phyloP scores from a whole-genome alignment of 768 basidiomycete species.

The Suillus variegatus region DNA sequence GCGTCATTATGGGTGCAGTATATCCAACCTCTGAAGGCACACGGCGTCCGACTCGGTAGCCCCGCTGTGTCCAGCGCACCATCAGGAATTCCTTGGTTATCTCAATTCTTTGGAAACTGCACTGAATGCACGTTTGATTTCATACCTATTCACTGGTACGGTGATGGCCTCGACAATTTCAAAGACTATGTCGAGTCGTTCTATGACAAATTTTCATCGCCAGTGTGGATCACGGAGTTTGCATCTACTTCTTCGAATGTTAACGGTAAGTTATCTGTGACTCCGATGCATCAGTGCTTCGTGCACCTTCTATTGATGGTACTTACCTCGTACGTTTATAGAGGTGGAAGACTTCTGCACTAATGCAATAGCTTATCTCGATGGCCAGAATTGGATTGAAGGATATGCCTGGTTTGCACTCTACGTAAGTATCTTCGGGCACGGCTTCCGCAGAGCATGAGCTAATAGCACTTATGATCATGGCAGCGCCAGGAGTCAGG shows the following conservation, averaged over 20 bases:
- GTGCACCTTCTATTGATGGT: background rate
- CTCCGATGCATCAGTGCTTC: background rate
- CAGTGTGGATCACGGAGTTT: constrained; percentile 41
- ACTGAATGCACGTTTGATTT: constrained; percentile 50
- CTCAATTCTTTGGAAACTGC: constrained; percentile 36
- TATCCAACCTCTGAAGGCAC: constrained; percentile 35
- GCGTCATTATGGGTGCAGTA: constrained; percentile 40
- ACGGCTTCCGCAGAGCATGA: background rate
- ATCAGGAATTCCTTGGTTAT: constrained; percentile 34
- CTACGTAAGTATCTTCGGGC: constrained; percentile 12
- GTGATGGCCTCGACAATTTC: constrained; percentile 35
- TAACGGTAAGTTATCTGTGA: constrained; percentile 6
- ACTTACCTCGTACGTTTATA: background rate
- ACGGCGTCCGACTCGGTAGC: constrained; percentile 35
- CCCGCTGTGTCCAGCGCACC: constrained; percentile 37
- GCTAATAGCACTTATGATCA: background rate
- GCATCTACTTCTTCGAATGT: constrained; percentile 18
- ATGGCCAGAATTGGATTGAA: constrained; percentile 15
- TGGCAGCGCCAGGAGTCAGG: constrained; percentile 42
- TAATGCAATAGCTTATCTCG: constrained; percentile 10
- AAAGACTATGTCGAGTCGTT: constrained; percentile 36
- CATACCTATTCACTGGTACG: constrained; percentile 49
- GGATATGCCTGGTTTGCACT: constrained; percentile 22
- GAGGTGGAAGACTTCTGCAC: constrained; percentile 15
- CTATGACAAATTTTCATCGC: constrained; percentile 34